phyloP scores from a whole-genome alignment of 305 asterid species.

The Lippia alba region DNA sequence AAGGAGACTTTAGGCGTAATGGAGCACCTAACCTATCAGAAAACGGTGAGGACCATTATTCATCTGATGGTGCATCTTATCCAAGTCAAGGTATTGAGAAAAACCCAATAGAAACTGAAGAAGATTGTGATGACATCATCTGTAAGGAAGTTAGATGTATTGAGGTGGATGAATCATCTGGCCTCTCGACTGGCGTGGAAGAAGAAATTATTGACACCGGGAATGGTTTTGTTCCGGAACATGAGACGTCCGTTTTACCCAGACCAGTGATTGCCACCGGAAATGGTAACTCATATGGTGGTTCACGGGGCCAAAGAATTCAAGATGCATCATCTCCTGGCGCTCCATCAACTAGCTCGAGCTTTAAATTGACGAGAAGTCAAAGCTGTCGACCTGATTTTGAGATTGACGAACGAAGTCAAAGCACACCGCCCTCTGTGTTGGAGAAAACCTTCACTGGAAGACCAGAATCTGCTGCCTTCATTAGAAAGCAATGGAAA shows the following conservation, averaged over 20 bases:
- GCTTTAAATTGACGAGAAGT: conserved; percentile 60
- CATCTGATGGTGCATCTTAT: conserved; percentile 45
- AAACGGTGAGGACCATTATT: conserved; percentile 41
- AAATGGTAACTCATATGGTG: conserved; percentile 44
- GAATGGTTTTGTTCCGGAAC: conserved; percentile 39
- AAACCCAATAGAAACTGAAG: conserved; percentile 41
- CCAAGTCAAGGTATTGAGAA: conserved; percentile 37
- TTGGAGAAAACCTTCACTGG: conserved; percentile 60
- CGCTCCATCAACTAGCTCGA: conserved; percentile 41
- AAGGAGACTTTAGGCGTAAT: conserved; percentile 45
- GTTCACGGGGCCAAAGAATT: conserved; percentile 48
- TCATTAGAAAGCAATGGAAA: conserved; percentile 71
- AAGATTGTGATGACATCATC: conserved; percentile 58
- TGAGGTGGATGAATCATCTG: conserved; percentile 55
- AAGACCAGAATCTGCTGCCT: conserved; percentile 59
- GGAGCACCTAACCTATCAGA: conserved; percentile 45
- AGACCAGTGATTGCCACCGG: conserved; percentile 44
- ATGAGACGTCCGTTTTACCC: conserved; percentile 42
- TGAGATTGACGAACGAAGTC: conserved; percentile 49
- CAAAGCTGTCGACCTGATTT: conserved; percentile 61
- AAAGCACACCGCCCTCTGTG: conserved; percentile 72
- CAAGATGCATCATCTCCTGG: conserved; percentile 46
- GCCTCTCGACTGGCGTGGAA: conserved; percentile 39
- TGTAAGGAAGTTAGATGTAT: conserved; percentile 82
- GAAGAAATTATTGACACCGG: conserved; percentile 43